A percentile compares a stretch with the other conserved stretches of the same genome.
Evolutionary conservation across 1,284 basidiomycete genomes (phyloP).

Genomic region (Trichosporon sp.): DNA sequence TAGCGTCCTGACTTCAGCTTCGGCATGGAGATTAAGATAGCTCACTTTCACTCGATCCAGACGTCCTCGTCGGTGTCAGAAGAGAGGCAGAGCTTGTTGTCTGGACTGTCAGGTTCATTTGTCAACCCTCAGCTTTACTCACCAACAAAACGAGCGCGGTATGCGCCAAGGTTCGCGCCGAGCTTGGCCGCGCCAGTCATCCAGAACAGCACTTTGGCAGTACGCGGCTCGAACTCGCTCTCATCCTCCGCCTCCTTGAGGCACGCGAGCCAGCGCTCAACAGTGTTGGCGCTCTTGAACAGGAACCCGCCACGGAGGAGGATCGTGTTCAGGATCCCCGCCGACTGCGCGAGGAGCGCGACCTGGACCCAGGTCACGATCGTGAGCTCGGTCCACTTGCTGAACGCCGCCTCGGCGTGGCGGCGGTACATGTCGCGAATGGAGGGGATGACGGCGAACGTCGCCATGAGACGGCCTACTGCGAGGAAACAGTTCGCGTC

Average conservation of each 20-base stretch:
- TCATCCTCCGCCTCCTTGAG: constrained; percentile 9
- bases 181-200: neutral
- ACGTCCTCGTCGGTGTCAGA: neutral
- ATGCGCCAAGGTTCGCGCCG: neutral
- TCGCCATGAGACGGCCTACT: constrained; percentile 4
- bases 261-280: constrained; percentile 9
- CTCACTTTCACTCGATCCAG: constrained; percentile 15
- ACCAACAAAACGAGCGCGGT: constrained; percentile 8
- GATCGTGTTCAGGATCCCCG: neutral
- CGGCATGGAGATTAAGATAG: neutral
- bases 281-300: constrained; percentile 10
- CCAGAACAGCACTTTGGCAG: constrained; percentile 14
- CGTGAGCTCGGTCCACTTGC: constrained; percentile 11
- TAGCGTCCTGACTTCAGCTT: neutral
- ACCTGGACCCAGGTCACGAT: constrained; percentile 13
- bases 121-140: neutral
- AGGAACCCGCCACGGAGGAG: constrained; percentile 12
- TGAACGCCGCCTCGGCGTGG: constrained; percentile 1
- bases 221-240: constrained; percentile 17
- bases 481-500: neutral
- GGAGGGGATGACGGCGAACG: neutral
- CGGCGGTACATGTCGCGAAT: constrained; percentile 17
- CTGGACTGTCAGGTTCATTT: neutral
- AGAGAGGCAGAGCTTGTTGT: constrained; percentile 1
- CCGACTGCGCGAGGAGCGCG: constrained; percentile 18